Evolutionary conservation across 2,329 filamentous ascomycete genomes (phyloP), one percentile per base, ranked within the genome.

Genomic region (Epichloe gansuensis): DNA sequence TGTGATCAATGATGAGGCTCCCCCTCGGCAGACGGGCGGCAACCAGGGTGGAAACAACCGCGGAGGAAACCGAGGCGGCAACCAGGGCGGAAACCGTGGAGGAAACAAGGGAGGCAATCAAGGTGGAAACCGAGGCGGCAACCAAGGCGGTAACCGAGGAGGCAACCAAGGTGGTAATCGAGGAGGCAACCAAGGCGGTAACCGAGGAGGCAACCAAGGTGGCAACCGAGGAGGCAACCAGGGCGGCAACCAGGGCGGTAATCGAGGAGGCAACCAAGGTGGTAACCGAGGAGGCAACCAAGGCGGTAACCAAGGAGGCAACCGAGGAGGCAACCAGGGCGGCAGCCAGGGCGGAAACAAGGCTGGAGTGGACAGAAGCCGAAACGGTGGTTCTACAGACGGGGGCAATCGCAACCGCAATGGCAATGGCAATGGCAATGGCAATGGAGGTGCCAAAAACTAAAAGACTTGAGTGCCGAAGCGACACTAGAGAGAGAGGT

Each of bases 41-140:
- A 55, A 58, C 31, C 45, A 50, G 17, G 55, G 55, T 42, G 36
- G 42, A 44, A 54, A 51, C 35, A 46, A 36, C 9, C 41, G 27
- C 7, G 56, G 51, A 7, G 56, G 51, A 21, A 56, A 56, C 25
- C 17, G 17, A 21, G 36, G 34, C 34, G 34, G 38, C 31, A 55
- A 58, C 31, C 45, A 50, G 17, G 55, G 55, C 41, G 36, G 42
- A 44, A 41, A 44, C 2, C 36, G 25, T 23, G 46, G 46, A 0
- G 3, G 17, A 38, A 21, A 39, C 25, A 1, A 8, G 13, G 13
- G 41, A 11, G 38, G 13, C 8, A 39, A 39, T n/a, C 8, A 17
- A 1, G 41, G 12, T 13, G 3, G 17, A 38, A 21, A 39, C 6
- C 12, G 36, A 49, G 27, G 27, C 8, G 27, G 27, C 8, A 31